phyloP scores from a whole-genome alignment of 2,329 filamentous ascomycete species.

The Cryphonectria parasitica region DNA sequence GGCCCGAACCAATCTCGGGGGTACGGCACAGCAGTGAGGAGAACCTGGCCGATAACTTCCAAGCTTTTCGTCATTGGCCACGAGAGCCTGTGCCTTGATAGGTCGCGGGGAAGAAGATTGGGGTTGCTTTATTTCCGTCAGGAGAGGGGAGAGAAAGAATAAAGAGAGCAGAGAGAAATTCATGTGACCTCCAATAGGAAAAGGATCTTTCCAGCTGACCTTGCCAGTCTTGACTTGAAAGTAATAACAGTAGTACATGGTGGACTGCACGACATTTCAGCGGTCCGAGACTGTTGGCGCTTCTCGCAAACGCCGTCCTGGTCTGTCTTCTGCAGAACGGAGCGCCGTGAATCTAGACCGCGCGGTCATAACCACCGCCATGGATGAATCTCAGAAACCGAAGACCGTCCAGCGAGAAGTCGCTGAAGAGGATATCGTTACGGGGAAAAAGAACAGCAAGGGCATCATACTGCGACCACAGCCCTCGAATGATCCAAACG shows the following conservation, averaged over 20 bases:
- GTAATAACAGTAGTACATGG: background rate
- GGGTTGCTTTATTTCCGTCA: background rate
- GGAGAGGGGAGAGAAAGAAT: background rate
- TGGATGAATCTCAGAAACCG: constrained; percentile 5
- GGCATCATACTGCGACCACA: constrained; percentile 13
- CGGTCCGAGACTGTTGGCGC: background rate
- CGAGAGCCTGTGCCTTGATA: background rate
- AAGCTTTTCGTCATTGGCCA: background rate
- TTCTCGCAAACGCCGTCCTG: background rate
- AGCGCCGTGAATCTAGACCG: background rate
- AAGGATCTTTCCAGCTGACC: background rate
- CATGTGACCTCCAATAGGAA: background rate
- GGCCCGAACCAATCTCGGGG: background rate
- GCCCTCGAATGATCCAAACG: constrained; percentile 19
- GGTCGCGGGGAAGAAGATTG: background rate
- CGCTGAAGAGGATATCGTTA: constrained; percentile 3
- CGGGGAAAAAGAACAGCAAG: background rate
- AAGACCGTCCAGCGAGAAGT: background rate
- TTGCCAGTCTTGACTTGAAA: background rate
- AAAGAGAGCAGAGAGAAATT: background rate
- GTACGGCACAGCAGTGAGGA: constrained; percentile 8
- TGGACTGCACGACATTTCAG: background rate
- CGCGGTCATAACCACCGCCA: background rate
- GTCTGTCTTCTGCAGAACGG: background rate
- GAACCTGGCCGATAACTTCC: constrained; percentile 5